These are phyloP conservation scores for Lasiosphaeris hirsuta DNA, from an alignment of 495 filamentous ascomycete genomes.

Conservation along the genomic window DNA sequence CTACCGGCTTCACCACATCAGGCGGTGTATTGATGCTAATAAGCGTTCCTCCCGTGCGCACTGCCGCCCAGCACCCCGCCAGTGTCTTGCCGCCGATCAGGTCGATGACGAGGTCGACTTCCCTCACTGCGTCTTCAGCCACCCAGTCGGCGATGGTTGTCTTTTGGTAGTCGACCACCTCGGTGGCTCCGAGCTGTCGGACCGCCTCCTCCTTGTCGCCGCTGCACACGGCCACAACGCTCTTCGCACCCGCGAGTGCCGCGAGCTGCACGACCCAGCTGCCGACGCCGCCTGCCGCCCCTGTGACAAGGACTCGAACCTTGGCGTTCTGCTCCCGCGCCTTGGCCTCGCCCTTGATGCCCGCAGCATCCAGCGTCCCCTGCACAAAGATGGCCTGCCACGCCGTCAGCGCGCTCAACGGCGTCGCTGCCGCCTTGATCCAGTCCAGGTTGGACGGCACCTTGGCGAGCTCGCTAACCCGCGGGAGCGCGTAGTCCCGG, in stretches of 20 bases:
- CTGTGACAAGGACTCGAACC: constrained; percentile 62
- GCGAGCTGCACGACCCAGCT: constrained; percentile 58
- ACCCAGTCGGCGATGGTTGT: constrained; percentile 47
- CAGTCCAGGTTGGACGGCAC: constrained; percentile 53
- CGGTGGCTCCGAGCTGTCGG: constrained; percentile 58
- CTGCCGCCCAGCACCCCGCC: constrained; percentile 49
- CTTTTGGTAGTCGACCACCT: constrained; percentile 64
- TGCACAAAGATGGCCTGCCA: constrained; percentile 57
- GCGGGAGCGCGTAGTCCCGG: constrained; percentile 50
- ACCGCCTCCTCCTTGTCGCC: constrained; percentile 54
- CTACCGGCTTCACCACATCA: constrained; percentile 38
- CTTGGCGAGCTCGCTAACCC: constrained; percentile 33
- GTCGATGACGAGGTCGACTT: constrained; percentile 62
- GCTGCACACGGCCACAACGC: constrained; percentile 58
- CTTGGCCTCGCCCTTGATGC: constrained; percentile 26
- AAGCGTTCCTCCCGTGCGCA: constrained; percentile 50
- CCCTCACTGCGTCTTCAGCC: constrained; percentile 36
- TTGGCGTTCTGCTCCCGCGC: constrained; percentile 50
- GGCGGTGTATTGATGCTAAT: constrained; percentile 52
- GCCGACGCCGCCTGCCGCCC: constrained; percentile 59
- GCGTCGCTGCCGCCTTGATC: constrained; percentile 52
- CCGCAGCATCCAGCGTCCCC: constrained; percentile 23
- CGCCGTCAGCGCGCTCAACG: constrained; percentile 59
- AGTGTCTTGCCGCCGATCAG: constrained; percentile 55
- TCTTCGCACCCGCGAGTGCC: constrained; percentile 47